Conservation (phyloP, 108 stramenopile genomes). For the Seminavis robusta region DNA sequence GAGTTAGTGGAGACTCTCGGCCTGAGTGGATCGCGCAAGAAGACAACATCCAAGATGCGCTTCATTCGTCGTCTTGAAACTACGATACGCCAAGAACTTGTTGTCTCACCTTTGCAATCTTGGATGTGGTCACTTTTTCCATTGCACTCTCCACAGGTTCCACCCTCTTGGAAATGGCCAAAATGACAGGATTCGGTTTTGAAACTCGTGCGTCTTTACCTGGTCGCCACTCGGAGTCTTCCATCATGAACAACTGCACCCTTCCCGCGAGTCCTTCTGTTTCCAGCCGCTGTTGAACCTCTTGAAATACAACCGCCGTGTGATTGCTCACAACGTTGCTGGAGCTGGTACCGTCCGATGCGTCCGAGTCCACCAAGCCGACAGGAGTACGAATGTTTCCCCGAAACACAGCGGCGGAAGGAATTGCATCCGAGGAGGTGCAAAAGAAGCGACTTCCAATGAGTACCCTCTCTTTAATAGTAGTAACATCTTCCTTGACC, state of each 20-base stretch:
- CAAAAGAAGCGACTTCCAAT: slow-evolving; percentile 46
- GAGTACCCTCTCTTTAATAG: slow-evolving; percentile 51
- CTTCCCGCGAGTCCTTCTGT: slow-evolving; percentile 29
- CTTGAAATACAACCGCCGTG: slow-evolving; percentile 33
- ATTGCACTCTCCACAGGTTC: slow-evolving; percentile 46
- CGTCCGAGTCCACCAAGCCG: background rate
- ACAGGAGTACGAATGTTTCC: slow-evolving; percentile 34
- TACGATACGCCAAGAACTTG: background rate
- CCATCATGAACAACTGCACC: slow-evolving; percentile 61
- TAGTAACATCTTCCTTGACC: slow-evolving; percentile 31
- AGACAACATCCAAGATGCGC: background rate
- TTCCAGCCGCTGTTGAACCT: slow-evolving; percentile 38
- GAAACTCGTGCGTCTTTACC: slow-evolving; percentile 4
- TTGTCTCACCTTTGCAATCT: slow-evolving; percentile 21
- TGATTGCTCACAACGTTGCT: background rate
- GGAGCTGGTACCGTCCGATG: background rate
- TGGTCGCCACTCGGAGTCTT: slow-evolving; percentile 56
- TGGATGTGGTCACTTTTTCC: slow-evolving; percentile 20
- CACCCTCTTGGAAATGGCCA: slow-evolving; percentile 51
- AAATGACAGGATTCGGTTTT: slow-evolving; percentile 48
- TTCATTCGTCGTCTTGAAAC: background rate
- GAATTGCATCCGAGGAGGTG: slow-evolving; percentile 51
- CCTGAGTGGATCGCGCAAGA: background rate
- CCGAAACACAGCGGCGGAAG: slow-evolving; percentile 64
- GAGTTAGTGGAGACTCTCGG: too few relatives aligned